Conservation (phyloP, 2,329 filamentous ascomycete genomes). For the Pleoardoris graminearum region DNA sequence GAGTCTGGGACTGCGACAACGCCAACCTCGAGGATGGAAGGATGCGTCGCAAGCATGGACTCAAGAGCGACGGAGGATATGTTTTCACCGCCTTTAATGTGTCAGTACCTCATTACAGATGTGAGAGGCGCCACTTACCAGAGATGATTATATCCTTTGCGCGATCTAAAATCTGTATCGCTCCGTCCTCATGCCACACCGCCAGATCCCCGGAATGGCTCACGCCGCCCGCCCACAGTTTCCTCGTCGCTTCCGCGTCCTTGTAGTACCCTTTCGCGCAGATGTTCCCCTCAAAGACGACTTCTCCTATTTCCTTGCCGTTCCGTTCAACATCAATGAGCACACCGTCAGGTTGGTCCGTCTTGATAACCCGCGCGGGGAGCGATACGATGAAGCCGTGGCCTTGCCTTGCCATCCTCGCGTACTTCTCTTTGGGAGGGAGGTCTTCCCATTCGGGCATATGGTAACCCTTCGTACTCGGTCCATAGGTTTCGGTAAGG, state of each 20-base stretch:
- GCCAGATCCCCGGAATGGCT: constrained; percentile 90
- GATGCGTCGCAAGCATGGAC: constrained; percentile 84
- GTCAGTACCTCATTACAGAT: not conserved
- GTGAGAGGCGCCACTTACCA: constrained; percentile 55
- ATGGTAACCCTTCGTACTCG: constrained; percentile 90
- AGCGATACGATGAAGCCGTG: constrained; percentile 86
- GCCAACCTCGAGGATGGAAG: constrained; percentile 85
- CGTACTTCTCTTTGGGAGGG: constrained; percentile 75
- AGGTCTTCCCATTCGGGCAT: constrained; percentile 83
- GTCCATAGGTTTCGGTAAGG: constrained; percentile 85
- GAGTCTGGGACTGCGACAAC: constrained; percentile 85
- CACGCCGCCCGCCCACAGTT: constrained; percentile 84
- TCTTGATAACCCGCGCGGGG: constrained; percentile 79
- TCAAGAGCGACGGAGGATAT: constrained; percentile 94
- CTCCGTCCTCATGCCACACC: constrained; percentile 89
- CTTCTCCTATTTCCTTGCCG: constrained; percentile 77
- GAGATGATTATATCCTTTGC: constrained; percentile 99
- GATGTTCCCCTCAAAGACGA: constrained; percentile 89
- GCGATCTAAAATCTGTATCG: constrained; percentile 87
- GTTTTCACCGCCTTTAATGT: constrained; percentile 80
- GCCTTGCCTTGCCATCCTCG: constrained; percentile 89
- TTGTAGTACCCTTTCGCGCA: constrained; percentile 92
- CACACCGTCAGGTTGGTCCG: constrained; percentile 68
- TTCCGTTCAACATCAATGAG: constrained; percentile 70
- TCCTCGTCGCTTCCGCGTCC: constrained; percentile 80